phyloP scores from a whole-genome alignment of 441 rosid genomes.

The Jatropha podagrica region DNA sequence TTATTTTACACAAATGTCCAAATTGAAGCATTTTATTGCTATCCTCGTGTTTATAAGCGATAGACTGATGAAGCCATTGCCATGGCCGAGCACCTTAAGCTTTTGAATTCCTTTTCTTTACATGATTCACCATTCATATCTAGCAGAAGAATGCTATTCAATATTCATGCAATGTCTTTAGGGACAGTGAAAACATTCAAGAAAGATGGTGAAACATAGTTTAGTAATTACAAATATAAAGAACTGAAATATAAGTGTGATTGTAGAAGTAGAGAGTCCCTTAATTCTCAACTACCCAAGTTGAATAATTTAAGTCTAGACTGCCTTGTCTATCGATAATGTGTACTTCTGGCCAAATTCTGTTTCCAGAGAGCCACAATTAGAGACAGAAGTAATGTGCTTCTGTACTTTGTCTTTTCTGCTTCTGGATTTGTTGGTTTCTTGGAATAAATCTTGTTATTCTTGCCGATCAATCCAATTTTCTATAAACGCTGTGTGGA shows the following conservation, averaged over 20 bases:
- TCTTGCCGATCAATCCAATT: too few species aligned
- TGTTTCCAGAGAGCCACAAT: conserved; percentile 19
- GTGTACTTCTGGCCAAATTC: not conserved
- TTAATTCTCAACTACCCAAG: not conserved
- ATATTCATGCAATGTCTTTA: too few species aligned
- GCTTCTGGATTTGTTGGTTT: conserved; percentile 39
- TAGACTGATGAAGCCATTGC: too few species aligned
- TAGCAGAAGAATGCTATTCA: not conserved
- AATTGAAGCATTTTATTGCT: not conserved
- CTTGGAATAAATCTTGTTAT: not conserved
- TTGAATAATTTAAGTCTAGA: not conserved
- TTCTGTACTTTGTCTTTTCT: conserved; percentile 57
- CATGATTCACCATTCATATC: too few species aligned
- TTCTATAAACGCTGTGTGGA: too few species aligned
- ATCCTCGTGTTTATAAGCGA: too few species aligned
- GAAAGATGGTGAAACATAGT: not conserved
- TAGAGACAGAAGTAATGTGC: conserved; percentile 46
- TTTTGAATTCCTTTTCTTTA: not conserved
- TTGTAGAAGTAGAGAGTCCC: not conserved
- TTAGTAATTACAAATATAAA: not conserved
- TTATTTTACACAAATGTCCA: not conserved
- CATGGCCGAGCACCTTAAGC: not conserved
- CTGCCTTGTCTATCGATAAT: not conserved
- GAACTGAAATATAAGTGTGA: not conserved
- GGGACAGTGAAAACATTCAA: not conserved